Conservation (phyloP, 1,284 basidiomycete genomes). For the Ganoderma sp. region DNA sequence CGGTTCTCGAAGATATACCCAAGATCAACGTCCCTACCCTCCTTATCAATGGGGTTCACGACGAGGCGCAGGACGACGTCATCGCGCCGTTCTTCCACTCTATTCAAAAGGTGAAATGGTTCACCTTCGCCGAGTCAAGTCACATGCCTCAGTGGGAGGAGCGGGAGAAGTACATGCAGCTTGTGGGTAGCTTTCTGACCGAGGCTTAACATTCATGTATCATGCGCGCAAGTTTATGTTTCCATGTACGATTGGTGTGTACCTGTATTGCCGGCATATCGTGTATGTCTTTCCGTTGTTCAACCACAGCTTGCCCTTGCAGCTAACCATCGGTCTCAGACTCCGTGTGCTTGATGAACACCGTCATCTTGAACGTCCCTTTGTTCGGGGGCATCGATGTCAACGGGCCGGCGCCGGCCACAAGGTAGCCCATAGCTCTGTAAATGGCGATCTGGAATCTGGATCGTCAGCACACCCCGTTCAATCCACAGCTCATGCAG, state of each 20-base stretch:
- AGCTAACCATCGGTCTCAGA: neutral
- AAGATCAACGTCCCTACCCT: slow-evolving; percentile 34
- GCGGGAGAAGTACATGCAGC: slow-evolving; percentile 48
- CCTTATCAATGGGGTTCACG: slow-evolving; percentile 35
- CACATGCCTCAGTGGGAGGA: slow-evolving; percentile 57
- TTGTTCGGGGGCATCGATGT: slow-evolving; percentile 12
- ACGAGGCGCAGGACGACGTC: slow-evolving; percentile 32
- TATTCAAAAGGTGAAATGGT: slow-evolving; percentile 48
- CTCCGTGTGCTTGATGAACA: slow-evolving; percentile 30
- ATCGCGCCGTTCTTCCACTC: slow-evolving; percentile 24
- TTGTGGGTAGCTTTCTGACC: slow-evolving; percentile 44
- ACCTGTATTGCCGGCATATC: no score
- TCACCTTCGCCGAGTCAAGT: slow-evolving; percentile 51
- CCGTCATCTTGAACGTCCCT: slow-evolving; percentile 22
- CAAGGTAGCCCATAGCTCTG: no score
- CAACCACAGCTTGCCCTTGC: no score
- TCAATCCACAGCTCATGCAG: no score
- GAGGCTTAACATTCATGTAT: no score
- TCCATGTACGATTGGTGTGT: no score
- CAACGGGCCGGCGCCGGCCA: slow-evolving; percentile 18
- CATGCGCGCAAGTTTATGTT: no score
- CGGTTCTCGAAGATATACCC: slow-evolving; percentile 27
- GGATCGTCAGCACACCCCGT: no score
- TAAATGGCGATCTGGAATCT: no score
- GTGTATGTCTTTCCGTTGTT: no score